Base-by-base conservation (phyloP, 441 rosid genomes). In the Syzygium syzygioides region DNA sequence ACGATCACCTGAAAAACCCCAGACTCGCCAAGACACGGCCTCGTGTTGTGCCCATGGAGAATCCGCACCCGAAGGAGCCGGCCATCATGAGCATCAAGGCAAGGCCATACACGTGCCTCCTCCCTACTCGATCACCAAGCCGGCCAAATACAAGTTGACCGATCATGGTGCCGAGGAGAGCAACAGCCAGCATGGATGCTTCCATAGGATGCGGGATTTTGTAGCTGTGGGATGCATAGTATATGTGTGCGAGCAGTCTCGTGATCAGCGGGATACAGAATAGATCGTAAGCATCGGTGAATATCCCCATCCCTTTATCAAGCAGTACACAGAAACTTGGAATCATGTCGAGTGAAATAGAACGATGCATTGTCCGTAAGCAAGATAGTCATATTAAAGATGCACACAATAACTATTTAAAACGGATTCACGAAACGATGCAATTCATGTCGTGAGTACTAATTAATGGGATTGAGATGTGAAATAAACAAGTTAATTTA, bases 261-360 rank as follows among this genome's bases (percentile, higher is more conserved):
- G 91, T 85, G 89, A 97, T 89, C 6, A 95, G 95, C 32, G 98
- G 93, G 90, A 97, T 92, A 85, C 98, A 97, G 87, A 97, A 96
- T 90, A 97, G 94, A 85, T 95, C 97, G 85, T 97, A 97, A 30
- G 98, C 93, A 89, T 97, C 99, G 80, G 94, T 94, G 95, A 96
- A 97, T 26, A 97, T 93, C 1, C 98, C 98, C 96, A 85, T 85
- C 6, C 86, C 86, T 85, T 84, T 53, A 28, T n/a, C 55, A n/a
- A n/a, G 57, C 56, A 52, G 14, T 28, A 84, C 8, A 6, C n/a
- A 37, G 8, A 7, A 71, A 71, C 37, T 34, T 4, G 4, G 15
- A 71, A 20, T 71, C 15, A 71, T 18, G 17, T 11, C 9, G 28
- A 71, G 80, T 23, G 28, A 71, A 71, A 71, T 23, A 20, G 28